Percentiles rank a stretch among this genome's conserved stretches.
phyloP scores from a whole-genome alignment of 2,329 filamentous ascomycete genomes.

The Aspergillus texensis region DNA sequence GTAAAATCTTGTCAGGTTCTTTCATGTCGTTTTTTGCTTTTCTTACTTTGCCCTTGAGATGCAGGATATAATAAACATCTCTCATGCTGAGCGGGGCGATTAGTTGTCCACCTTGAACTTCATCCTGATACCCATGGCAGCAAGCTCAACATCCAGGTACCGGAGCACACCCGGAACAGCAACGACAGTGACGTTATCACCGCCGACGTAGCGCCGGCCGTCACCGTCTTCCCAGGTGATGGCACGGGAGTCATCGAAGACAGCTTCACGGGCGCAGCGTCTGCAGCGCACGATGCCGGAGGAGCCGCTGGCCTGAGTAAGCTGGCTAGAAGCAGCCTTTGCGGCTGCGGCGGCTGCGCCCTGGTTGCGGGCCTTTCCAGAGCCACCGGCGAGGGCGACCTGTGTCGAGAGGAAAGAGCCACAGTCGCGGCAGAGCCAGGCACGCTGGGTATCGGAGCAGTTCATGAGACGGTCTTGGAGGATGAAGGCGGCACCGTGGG shows the following conservation, averaged over 20 bases:
- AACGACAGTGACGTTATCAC: constrained; percentile 86
- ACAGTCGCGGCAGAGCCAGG: constrained; percentile 87
- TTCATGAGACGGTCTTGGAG: constrained; percentile 95
- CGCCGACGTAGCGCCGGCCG: constrained; percentile 81
- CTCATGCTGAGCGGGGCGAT: not conserved
- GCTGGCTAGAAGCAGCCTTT: constrained; percentile 34
- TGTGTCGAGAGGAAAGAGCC: constrained; percentile 90
- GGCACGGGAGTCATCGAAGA: constrained; percentile 68
- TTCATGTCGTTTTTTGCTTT: not conserved
- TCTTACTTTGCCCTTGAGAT: not conserved
- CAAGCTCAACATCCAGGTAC: constrained; percentile 91
- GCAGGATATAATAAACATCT: not conserved
- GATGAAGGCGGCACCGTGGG: constrained; percentile 92
- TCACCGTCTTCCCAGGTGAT: constrained; percentile 85
- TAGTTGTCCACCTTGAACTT: constrained; percentile 76
- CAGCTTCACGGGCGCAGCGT: constrained; percentile 70
- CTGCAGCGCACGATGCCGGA: constrained; percentile 73
- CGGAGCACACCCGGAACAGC: constrained; percentile 90
- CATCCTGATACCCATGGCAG: constrained; percentile 93
- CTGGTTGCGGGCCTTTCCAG: constrained; percentile 32
- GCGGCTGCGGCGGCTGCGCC: constrained; percentile 33
- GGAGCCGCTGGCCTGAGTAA: constrained; percentile 53
- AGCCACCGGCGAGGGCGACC: constrained; percentile 43
- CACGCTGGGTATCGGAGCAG: constrained; percentile 88
- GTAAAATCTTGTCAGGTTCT: constrained; percentile 1